These are phyloP conservation scores for Talaromyces sp. DNA, from an alignment of 2,329 filamentous ascomycete species.

Conservation along the genomic window DNA sequence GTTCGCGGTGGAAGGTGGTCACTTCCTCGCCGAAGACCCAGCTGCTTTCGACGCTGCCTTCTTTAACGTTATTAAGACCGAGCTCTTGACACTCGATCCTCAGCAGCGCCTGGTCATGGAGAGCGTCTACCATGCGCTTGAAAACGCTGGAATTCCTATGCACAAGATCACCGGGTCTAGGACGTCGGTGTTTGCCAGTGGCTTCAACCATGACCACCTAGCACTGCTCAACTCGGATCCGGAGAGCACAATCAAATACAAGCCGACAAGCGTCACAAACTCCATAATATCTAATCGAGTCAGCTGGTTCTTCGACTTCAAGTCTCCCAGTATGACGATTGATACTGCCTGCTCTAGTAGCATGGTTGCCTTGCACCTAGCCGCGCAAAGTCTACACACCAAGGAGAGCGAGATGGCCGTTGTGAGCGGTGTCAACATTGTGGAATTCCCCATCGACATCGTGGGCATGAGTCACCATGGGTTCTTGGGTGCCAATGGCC, in stretches of 20 bases:
- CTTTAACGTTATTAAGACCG: constrained; percentile 10
- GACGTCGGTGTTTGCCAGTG: constrained; percentile 29
- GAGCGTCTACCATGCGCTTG: constrained; percentile 11
- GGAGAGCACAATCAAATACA: constrained; percentile 14
- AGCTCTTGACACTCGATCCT: constrained; percentile 9
- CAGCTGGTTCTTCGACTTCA: constrained; percentile 14
- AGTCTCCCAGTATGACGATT: constrained; percentile 12
- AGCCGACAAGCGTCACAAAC: constrained; percentile 20
- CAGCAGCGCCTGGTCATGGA: constrained; percentile 27
- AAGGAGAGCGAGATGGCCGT: constrained; percentile 12
- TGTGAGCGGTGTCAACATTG: constrained; percentile 12
- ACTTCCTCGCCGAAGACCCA: constrained; percentile 18
- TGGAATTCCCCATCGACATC: constrained; percentile 10
- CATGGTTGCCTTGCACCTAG: constrained; percentile 11
- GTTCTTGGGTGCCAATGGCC: constrained; percentile 20
- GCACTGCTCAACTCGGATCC: constrained; percentile 12
- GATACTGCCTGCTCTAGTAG: constrained; percentile 18
- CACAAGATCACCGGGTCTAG: constrained; percentile 23
- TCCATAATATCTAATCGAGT: constrained; percentile 28
- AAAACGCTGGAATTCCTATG: constrained; percentile 24
- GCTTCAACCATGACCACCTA: constrained; percentile 26
- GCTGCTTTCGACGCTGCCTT: constrained; percentile 27
- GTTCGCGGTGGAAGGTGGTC: constrained; percentile 13
- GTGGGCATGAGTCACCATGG: constrained; percentile 14
- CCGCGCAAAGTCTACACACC: constrained; percentile 6